Evolutionary conservation across 1,284 basidiomycete genomes (phyloP), one percentile per base, ranked within the genome.

Genomic region (Mycena sp.): DNA sequence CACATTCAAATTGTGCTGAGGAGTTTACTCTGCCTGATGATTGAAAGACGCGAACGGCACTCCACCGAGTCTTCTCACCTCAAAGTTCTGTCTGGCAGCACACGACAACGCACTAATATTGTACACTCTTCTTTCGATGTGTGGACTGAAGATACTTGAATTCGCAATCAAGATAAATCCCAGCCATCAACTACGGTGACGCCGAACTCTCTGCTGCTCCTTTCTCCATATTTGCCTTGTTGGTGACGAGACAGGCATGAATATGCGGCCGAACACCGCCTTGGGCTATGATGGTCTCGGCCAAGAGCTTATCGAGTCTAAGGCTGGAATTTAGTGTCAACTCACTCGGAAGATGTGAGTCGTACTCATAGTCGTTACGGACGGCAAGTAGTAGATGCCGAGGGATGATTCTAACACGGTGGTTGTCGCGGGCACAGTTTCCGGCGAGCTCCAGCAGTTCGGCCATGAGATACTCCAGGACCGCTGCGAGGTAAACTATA

Each of bases 401-500:
- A 63, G 93, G 94, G 28, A 92, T 89, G 73, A 95, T 88, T 83
- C 92, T 90, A 69, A 87, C 87, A 83, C 93, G 88, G 81, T 89
- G 89, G 81, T 91, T 88, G 72, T 91, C 88, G 66, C 87, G 83
- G 28, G 86, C 85, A 49, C 91, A 93, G 80, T 94, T 94, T 61
- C 94, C 94, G 54, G 94, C 93, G 58, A 95, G 83, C 80, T 96
- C 94, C 64, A 95, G 87, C 72, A 96, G 91, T 79, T 96, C 94
- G 52, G 94, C 94, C 26, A 90, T 87, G 52, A 96, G 85, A 78
- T 95, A 94, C 75, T 94, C 92, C 17, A 94, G 83, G 40, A 93
- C 91, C 54, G 91, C 92, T 58, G 94, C 92, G 65, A 95, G 87
- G 81, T 95, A 96, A 66, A 95, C 94, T 90, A 19, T 14, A 43